Evolutionary conservation across 78 protist species (phyloP).

Genomic region (Guillardia theta): DNA sequence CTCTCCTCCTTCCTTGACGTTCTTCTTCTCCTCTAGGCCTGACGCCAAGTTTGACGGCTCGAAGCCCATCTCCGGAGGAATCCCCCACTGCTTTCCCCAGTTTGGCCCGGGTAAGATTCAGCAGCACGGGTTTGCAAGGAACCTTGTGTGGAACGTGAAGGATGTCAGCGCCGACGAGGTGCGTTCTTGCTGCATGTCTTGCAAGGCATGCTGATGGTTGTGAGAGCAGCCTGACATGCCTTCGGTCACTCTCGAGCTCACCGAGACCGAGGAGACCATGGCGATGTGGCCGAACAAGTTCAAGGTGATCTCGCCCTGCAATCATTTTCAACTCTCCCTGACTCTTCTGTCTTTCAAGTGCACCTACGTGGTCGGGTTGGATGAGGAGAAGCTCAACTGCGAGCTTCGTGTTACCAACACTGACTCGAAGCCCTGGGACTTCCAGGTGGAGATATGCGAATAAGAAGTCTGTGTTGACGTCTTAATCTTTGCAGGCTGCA

Average conservation of each 20-base stretch:
- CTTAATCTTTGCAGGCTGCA: too few relatives aligned
- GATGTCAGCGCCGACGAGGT: neutral
- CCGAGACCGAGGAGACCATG: neutral
- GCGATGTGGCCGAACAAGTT: constrained; percentile 18
- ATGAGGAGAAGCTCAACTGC: neutral
- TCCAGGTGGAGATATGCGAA: neutral
- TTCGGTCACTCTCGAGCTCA: neutral
- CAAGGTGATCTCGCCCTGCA: neutral
- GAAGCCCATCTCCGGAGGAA: constrained; percentile 9
- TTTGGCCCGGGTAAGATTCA: constrained; percentile 1
- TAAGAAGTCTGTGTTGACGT: too few relatives aligned
- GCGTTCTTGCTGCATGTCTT: neutral
- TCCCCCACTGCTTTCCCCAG: constrained; percentile 28
- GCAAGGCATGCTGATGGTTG: neutral
- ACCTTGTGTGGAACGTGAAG: neutral
- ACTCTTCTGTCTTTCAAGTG: neutral
- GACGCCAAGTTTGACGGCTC: constrained; percentile 31
- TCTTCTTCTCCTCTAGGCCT: neutral
- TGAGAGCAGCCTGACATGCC: neutral
- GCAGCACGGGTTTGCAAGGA: constrained; percentile 6
- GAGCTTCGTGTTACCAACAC: neutral
- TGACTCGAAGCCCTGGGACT: neutral
- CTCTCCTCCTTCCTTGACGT: neutral
- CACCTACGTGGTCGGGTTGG: neutral
- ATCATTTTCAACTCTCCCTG: neutral